Conservation (phyloP, 441 rosid species). For the Populus hybrid region DNA sequence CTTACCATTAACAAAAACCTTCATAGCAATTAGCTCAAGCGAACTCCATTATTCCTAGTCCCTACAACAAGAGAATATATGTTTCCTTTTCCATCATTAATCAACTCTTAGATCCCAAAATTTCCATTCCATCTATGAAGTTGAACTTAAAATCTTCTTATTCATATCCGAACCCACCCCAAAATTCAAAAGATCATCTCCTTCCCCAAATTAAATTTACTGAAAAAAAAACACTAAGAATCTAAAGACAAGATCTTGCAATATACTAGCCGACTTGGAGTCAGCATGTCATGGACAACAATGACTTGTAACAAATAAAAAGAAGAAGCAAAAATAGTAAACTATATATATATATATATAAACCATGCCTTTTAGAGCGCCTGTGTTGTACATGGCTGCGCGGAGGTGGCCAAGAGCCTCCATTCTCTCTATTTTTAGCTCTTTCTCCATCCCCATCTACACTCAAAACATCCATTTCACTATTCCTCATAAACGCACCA, state of each 20-base stretch:
- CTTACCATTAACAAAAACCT: neutral
- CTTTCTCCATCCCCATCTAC: constrained; percentile 27
- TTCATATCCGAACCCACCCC: neutral
- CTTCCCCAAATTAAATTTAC: neutral
- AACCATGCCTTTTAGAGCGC: constrained; percentile 68
- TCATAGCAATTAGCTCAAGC: neutral
- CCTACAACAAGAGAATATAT: neutral
- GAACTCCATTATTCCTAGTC: neutral
- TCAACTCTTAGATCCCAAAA: constrained; percentile 6
- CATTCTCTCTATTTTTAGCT: constrained; percentile 29
- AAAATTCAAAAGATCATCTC: neutral
- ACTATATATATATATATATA: neutral
- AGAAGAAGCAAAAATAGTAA: neutral
- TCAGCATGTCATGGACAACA: neutral
- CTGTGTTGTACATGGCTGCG: constrained; percentile 46
- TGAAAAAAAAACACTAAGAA: neutral
- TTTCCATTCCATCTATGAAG: neutral
- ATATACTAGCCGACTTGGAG: neutral
- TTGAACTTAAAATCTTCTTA: neutral
- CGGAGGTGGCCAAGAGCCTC: constrained; percentile 29
- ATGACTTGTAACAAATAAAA: neutral
- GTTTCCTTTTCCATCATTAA: neutral
- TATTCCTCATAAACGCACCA: constrained; percentile 18
- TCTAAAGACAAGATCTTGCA: neutral
- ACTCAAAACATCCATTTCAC: constrained; percentile 41